These are phyloP conservation scores for Sporisorium scitamineum DNA, from an alignment of 1,284 basidiomycete genomes.

Conservation along the genomic window DNA sequence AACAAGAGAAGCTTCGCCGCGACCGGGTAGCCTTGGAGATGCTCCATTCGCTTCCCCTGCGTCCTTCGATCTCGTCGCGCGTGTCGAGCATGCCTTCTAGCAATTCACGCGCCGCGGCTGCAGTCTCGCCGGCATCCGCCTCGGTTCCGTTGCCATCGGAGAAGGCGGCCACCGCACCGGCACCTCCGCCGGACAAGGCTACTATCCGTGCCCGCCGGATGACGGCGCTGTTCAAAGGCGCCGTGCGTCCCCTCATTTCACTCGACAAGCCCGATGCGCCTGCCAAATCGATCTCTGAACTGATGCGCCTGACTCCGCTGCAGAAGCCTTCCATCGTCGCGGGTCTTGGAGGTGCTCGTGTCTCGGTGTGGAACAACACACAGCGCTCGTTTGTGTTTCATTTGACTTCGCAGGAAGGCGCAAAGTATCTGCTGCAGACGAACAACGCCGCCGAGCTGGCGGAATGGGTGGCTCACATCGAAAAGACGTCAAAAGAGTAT, in stretches of 20 bases:
- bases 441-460: constrained; percentile 55
- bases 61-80: constrained; percentile 39
- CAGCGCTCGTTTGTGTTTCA: constrained; percentile 65
- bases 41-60: constrained; percentile 28
- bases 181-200: constrained; percentile 42
- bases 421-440: constrained; percentile 63
- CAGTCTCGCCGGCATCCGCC: constrained; percentile 15
- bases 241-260: constrained; percentile 57
- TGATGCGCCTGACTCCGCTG: constrained; percentile 53
- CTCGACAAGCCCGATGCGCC: constrained; percentile 48
- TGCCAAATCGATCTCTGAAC: constrained; percentile 37
- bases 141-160: constrained; percentile 11
- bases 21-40: constrained; percentile 51
- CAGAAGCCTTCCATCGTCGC: constrained; percentile 57
- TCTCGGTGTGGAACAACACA: constrained; percentile 62
- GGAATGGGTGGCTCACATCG: constrained; percentile 59
- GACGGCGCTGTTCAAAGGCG: constrained; percentile 66
- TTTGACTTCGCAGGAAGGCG: constrained; percentile 57
- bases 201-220: constrained; percentile 59
- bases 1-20: constrained; percentile 60
- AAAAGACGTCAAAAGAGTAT: constrained; percentile 44
- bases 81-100: constrained; percentile 49
- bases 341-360: constrained; percentile 54
- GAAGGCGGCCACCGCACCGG: constrained; percentile 16
- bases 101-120: constrained; percentile 11